Base-by-base conservation (phyloP, 2,329 filamentous ascomycete genomes). In the Sporothrix pallida region DNA sequence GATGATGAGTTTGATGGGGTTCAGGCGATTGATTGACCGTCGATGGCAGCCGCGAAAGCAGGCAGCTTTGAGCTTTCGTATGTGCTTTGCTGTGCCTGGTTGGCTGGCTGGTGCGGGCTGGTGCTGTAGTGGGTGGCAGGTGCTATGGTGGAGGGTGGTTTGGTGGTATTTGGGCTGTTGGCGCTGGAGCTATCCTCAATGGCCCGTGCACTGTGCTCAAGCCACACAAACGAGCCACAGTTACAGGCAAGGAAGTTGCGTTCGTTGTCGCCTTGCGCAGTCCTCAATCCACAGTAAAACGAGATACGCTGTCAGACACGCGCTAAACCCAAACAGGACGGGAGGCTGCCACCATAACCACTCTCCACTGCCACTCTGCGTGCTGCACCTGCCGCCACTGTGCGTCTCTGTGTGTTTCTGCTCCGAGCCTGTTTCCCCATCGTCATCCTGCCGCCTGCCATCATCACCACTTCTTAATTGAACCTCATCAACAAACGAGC, bases 61-160 rank as follows among this genome's bases (percentile, higher is more conserved):
- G 76, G 76, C 76, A 77, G 76, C 76, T 77, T 46, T 73, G 73
- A 77, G 76, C 76, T 76, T 76, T 75, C 75, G 75, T 76, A 76
- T 60, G 72, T 74, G 63, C 62, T 67, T 70, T 31, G 60, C 62
- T 58, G 60, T 72, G 42, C n/a, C 50, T 67, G 58, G 48, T 56
- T 46, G 58, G 63, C 72, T 65, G 37, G 20, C 63, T 20, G 20
- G 8, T 26, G 68, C 37, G 48, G 31, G 42, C 17, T n/a, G n/a
- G 23, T 23, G 44, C 37, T 37, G 23, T 17, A 31, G 58, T 71
- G 20, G 31, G 69, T 46, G 44, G 31, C 31, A 37, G 31, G 31
- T 37, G 31, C 31, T 7, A 37, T 37, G 31, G 4, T 37, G 23
- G 23, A 37, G 4, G 31, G 31, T 46, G 42, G 50, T 50, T 58